Evolutionary conservation across 345 rosid species (phyloP).

Genomic region (Bruguiera sexangula): DNA sequence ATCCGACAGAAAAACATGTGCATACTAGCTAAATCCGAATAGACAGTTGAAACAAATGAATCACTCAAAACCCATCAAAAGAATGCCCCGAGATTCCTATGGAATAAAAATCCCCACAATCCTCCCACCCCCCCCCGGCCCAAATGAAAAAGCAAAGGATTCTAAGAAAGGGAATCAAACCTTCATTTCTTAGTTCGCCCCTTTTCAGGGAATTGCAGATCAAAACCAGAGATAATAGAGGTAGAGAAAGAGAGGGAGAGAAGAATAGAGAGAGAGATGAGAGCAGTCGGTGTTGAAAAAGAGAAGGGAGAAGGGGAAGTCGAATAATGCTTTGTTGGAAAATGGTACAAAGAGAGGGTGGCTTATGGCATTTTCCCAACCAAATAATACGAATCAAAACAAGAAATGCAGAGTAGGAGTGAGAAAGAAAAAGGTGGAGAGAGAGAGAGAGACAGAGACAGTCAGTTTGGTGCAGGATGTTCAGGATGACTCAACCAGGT

Average conservation of each 20-base stretch:
- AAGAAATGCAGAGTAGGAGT: constrained; percentile 55
- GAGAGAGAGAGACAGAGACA: constrained; percentile 10
- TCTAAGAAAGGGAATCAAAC: constrained; percentile 33
- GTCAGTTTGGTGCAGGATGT: constrained; percentile 8
- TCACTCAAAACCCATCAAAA: too few relatives aligned
- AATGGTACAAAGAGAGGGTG: constrained; percentile 7
- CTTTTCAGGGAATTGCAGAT: constrained; percentile 21
- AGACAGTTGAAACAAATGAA: too few relatives aligned
- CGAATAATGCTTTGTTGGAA: constrained; percentile 32
- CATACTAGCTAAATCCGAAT: too few relatives aligned
- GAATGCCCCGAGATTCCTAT: too few relatives aligned
- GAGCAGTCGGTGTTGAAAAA: neutral
- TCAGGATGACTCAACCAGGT: constrained; percentile 15
- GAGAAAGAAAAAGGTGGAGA: constrained; percentile 17
- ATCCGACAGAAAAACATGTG: too few relatives aligned
- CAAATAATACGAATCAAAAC: constrained; percentile 39
- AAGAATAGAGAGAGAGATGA: neutral
- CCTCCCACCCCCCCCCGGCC: too few relatives aligned
- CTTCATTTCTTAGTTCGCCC: constrained; percentile 48
- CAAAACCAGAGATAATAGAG: constrained; percentile 22
- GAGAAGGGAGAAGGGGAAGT: constrained; percentile 21
- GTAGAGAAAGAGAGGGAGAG: constrained; percentile 7
- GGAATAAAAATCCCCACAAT: too few relatives aligned
- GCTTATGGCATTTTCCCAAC: neutral
- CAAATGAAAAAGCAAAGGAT: constrained; percentile 9